Conservation (phyloP, 257 asterid genomes). For the Linderniella brevidens region DNA sequence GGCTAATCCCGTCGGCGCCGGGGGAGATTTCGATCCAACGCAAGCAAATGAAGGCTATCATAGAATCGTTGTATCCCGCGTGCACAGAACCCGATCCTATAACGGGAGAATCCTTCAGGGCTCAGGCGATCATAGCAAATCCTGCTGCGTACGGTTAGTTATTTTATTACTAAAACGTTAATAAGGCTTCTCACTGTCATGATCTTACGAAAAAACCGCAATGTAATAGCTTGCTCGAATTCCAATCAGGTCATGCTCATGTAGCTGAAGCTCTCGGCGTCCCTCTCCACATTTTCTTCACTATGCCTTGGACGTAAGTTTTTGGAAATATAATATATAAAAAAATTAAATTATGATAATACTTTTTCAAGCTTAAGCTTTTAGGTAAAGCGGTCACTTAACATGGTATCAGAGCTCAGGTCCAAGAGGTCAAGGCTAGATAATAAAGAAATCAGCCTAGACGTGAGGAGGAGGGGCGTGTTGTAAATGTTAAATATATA, state of each 20-base stretch:
- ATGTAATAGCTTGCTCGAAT: constrained; percentile 12
- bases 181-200: too few relatives aligned
- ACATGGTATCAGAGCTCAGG: too few relatives aligned
- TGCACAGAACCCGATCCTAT: constrained; percentile 81
- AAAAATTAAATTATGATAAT: too few relatives aligned
- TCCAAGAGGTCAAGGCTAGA: too few relatives aligned
- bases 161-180: background rate
- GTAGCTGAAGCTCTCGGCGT: constrained; percentile 98
- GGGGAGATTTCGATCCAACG: constrained; percentile 77
- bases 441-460: too few relatives aligned
- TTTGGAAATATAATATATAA: too few relatives aligned
- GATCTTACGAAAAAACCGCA: too few relatives aligned
- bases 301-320: constrained; percentile 99
- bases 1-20: constrained; percentile 81
- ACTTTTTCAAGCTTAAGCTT: too few relatives aligned
- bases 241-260: constrained; percentile 78
- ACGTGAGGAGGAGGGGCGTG: too few relatives aligned
- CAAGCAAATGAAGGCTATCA: constrained; percentile 78
- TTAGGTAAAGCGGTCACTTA: too few relatives aligned
- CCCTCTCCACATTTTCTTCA: constrained; percentile 94
- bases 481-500: too few relatives aligned
- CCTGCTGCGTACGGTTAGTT: constrained; percentile 98
- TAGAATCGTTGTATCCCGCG: constrained; percentile 93
- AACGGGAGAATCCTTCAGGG: constrained; percentile 73
- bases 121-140: constrained; percentile 96